A percentile compares a stretch with the other conserved stretches of the same genome.
These are phyloP conservation scores for Aspergillus aculeatus DNA, from an alignment of 2,329 filamentous ascomycete species.

Conservation along the genomic window DNA sequence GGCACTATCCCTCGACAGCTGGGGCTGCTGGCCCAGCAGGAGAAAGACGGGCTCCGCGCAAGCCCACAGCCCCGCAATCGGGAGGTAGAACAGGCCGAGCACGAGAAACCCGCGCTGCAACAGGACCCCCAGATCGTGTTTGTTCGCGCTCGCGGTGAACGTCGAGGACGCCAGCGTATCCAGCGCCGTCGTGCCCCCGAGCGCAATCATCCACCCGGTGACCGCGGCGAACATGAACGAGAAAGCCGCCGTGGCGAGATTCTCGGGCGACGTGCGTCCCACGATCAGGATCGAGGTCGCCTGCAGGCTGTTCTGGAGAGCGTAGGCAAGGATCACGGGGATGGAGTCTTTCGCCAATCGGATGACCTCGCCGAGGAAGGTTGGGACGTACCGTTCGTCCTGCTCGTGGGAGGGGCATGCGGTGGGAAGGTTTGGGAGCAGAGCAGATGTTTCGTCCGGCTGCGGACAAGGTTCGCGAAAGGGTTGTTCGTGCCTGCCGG, in stretches of 20 bases:
- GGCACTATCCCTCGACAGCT: constrained; percentile 71
- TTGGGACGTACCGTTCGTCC: not conserved
- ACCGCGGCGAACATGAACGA: constrained; percentile 94
- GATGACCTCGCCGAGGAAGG: constrained; percentile 58
- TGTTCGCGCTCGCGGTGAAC: constrained; percentile 78
- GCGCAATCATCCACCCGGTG: constrained; percentile 79
- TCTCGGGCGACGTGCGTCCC: constrained; percentile 74
- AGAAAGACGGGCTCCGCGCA: constrained; percentile 73
- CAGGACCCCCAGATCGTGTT: constrained; percentile 73
- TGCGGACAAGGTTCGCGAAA: too few relatives aligned
- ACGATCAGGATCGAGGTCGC: constrained; percentile 79
- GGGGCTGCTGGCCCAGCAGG: constrained; percentile 72
- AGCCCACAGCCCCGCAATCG: constrained; percentile 71
- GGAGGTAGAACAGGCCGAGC: constrained; percentile 68
- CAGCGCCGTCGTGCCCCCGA: constrained; percentile 81
- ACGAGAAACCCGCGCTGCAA: constrained; percentile 75
- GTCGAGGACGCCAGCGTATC: constrained; percentile 81
- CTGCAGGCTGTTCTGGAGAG: constrained; percentile 80
- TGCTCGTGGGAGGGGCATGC: constrained; percentile 39
- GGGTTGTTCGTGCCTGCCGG: too few relatives aligned
- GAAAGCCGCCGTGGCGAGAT: constrained; percentile 78
- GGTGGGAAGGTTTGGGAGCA: not conserved
- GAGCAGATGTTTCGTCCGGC: too few relatives aligned
- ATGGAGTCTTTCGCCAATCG: constrained; percentile 67
- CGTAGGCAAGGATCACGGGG: constrained; percentile 80